Evolutionary conservation across 768 basidiomycete genomes (phyloP).

Genomic region (Austroboletus festivus): DNA sequence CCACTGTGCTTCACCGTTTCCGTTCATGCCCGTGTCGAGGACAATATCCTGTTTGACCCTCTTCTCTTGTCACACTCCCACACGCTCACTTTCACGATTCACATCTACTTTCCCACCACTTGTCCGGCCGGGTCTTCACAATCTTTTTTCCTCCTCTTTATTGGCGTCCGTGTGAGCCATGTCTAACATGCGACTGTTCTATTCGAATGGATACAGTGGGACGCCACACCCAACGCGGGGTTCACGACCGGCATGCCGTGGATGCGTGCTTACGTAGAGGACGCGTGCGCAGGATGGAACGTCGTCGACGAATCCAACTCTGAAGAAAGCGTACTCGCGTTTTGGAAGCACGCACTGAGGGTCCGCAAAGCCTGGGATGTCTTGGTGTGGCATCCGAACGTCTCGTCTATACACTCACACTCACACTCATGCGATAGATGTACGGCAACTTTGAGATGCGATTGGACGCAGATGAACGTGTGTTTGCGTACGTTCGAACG

Average conservation of each 20-base stretch:
- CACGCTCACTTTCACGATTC: no score
- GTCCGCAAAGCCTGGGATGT: constrained; percentile 53
- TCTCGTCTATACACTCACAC: not conserved
- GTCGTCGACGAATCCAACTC: constrained; percentile 28
- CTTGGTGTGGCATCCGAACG: no score
- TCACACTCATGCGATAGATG: constrained; percentile 35
- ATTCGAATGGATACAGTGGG: constrained; percentile 46
- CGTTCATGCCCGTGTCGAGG: no score
- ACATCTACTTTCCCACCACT: no score
- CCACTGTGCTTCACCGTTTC: not conserved
- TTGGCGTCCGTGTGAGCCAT: no score
- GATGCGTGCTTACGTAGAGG: constrained; percentile 76
- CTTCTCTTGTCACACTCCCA: no score
- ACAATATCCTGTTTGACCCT: no score
- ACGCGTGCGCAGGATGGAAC: constrained; percentile 48
- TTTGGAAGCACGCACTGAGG: constrained; percentile 56
- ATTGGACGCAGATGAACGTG: constrained; percentile 41
- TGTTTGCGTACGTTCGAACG: constrained; percentile 54
- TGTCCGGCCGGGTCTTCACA: no score
- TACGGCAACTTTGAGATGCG: constrained; percentile 60
- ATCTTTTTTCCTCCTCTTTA: not conserved
- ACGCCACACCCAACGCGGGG: constrained; percentile 50
- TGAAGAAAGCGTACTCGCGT: constrained; percentile 52
- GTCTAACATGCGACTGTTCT: not conserved
- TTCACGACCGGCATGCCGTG: constrained; percentile 66